Conservation (phyloP, 129 eudicot species). For the carrot (Daucus carota) region DNA sequence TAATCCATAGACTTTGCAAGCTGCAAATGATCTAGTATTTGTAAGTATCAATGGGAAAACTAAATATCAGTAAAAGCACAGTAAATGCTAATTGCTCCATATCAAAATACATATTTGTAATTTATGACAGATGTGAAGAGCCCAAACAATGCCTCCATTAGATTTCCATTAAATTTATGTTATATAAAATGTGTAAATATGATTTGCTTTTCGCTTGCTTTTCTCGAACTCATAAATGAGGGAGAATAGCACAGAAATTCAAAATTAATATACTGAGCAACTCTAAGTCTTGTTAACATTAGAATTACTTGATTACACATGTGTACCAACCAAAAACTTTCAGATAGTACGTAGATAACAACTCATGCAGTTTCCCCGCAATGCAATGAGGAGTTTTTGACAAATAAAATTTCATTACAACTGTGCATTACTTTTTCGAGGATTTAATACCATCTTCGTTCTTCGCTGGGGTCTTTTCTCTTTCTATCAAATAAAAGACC, state of each 20-base stretch:
- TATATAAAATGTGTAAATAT: not conserved
- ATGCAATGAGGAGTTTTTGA: not conserved
- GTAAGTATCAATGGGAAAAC: not conserved
- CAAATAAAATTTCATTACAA: not conserved
- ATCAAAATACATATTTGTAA: not conserved
- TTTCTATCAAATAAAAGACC: too few species aligned
- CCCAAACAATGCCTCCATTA: not conserved
- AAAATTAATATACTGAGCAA: not conserved
- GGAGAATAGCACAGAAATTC: not conserved
- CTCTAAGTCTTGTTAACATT: conserved; percentile 1
- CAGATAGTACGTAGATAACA: not conserved
- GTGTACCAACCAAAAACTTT: not conserved
- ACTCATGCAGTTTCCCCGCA: not conserved
- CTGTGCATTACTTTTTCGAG: not conserved
- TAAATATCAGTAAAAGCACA: not conserved
- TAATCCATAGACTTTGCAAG: conserved; percentile 71
- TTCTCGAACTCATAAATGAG: not conserved
- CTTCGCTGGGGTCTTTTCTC: too few species aligned
- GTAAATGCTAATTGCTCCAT: not conserved
- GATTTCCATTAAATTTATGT: not conserved
- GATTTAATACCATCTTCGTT: too few species aligned
- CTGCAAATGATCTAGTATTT: conserved; percentile 35
- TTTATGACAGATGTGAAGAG: not conserved
- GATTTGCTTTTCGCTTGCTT: not conserved
- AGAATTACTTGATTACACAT: too few species aligned